Evolutionary conservation across 441 rosid species (phyloP).

Genomic region (Populus trichocarpa): DNA sequence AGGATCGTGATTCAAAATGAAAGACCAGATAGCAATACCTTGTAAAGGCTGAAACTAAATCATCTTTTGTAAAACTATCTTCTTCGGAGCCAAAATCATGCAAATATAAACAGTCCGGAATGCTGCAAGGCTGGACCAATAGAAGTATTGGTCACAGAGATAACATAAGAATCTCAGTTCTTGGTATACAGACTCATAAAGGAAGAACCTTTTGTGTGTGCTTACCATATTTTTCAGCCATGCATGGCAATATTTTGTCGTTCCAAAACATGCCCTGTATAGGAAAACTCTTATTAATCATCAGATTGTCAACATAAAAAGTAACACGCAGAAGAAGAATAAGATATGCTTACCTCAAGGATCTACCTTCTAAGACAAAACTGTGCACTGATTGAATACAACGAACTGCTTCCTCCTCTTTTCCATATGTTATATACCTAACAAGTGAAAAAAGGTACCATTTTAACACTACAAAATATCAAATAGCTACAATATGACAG

Average conservation of each 20-base stretch:
- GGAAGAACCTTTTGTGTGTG: conserved; percentile 3
- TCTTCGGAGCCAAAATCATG: conserved; percentile 85
- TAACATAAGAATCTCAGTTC: background rate
- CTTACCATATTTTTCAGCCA: conserved; percentile 85
- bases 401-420: conserved; percentile 76
- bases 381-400: conserved; percentile 82
- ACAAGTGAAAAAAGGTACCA: background rate
- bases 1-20: background rate
- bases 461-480: background rate
- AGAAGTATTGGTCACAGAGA: conserved; percentile 13
- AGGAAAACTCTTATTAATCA: conserved; percentile 1
- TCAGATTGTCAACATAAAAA: background rate
- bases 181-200: conserved; percentile 1
- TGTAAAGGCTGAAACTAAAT: conserved; percentile 67
- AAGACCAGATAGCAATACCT: conserved; percentile 30
- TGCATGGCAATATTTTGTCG: conserved; percentile 85
- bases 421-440: conserved; percentile 72
- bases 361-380: conserved; percentile 65
- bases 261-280: conserved; percentile 84
- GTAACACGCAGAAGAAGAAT: background rate
- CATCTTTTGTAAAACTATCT: conserved; percentile 92
- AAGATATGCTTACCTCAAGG: conserved; percentile 48
- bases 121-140: conserved; percentile 63
- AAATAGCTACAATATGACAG: background rate
- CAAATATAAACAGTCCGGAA: conserved; percentile 79